These are phyloP conservation scores for Petunia axillaris DNA, from an alignment of 257 asterid species.

Conservation along the genomic window DNA sequence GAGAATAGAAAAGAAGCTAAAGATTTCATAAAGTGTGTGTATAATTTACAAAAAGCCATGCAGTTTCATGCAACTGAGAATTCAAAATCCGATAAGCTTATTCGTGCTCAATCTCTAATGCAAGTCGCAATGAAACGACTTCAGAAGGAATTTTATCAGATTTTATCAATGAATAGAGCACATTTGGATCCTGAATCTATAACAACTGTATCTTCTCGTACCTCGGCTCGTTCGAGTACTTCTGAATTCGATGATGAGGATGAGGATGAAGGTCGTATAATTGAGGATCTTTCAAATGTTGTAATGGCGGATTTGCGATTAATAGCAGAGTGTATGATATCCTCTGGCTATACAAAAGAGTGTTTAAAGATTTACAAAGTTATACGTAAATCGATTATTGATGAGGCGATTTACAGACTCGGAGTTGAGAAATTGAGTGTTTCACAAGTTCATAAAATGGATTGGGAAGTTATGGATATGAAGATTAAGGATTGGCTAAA, in stretches of 20 bases:
- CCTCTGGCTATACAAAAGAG: conserved; percentile 68
- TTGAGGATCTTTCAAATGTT: conserved; percentile 58
- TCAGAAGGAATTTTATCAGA: conserved; percentile 86
- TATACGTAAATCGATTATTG: conserved; percentile 81
- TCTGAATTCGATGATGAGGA: conserved; percentile 44
- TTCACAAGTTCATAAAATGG: conserved; percentile 57
- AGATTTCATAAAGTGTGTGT: conserved; percentile 57
- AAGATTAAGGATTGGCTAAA: conserved; percentile 57
- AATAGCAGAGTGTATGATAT: conserved; percentile 82
- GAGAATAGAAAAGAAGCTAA: conserved; percentile 66
- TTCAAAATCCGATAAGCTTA: conserved; percentile 56
- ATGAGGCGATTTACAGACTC: conserved; percentile 74
- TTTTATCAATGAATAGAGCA: conserved; percentile 74
- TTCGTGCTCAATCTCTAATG: conserved; percentile 73
- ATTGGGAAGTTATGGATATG: conserved; percentile 56
- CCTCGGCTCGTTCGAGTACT: conserved; percentile 53
- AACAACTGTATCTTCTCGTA: conserved; percentile 62
- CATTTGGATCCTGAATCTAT: conserved; percentile 85
- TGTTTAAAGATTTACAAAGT: conserved; percentile 65
- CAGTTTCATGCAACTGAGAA: conserved; percentile 52
- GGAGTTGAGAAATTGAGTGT: conserved; percentile 61
- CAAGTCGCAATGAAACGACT: conserved; percentile 74
- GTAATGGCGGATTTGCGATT: conserved; percentile 70
- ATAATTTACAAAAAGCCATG: conserved; percentile 71
- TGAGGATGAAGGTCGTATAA: conserved; percentile 50